Evolutionary conservation across 2,329 filamentous ascomycete species (phyloP), one percentile per base, ranked within the genome.

Genomic region (Cadophora malorum): DNA sequence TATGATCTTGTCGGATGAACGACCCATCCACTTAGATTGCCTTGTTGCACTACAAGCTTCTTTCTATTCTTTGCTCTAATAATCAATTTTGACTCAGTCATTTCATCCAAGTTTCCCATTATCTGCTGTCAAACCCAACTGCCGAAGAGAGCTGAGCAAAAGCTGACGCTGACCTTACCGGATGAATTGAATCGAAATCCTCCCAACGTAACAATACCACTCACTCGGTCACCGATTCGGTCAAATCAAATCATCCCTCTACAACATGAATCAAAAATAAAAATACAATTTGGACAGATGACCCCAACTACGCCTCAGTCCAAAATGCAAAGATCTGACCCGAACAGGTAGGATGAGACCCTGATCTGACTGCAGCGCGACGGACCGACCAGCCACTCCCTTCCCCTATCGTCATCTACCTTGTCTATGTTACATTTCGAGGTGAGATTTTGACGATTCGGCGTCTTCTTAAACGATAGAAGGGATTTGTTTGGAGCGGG

Each of bases 361-460:
- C n/a, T 21, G n/a, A 49, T 49, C 45, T 49, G 45, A 49, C 45
- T 49, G 45, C 45, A 49, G 45, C 45, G 45, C 45, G 45, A 49
- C 45, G 45, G 45, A 49, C 45, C 45, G 45, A 14, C n/a, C 45
- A 49, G 45, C 45, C 45, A 49, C 45, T 21, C n/a, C 25, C 52
- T 56, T 31, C 25, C 7, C 31, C 10, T 16, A 7, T 28, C 19
- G 52, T 56, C 31, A 28, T 56, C 52, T 35, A 31, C 52, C 31
- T 56, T 56, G 52, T 56, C 14, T 19, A 19, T 56, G 52, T 38
- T 41, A 16, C n/a, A 41, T 25, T 12, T 21, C 16, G 3, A 35
- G n/a, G 59, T 49, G 25, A 47, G 38, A 35, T 31, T 21, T 28
- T 19, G 41, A 45, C 41, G 12, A 45, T 45, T 45, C 16, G 41